Percentiles rank a stretch among this genome's conserved stretches.
These are phyloP conservation scores for Ophiostoma montium DNA, from an alignment of 2,329 filamentous ascomycete genomes.

Conservation along the genomic window DNA sequence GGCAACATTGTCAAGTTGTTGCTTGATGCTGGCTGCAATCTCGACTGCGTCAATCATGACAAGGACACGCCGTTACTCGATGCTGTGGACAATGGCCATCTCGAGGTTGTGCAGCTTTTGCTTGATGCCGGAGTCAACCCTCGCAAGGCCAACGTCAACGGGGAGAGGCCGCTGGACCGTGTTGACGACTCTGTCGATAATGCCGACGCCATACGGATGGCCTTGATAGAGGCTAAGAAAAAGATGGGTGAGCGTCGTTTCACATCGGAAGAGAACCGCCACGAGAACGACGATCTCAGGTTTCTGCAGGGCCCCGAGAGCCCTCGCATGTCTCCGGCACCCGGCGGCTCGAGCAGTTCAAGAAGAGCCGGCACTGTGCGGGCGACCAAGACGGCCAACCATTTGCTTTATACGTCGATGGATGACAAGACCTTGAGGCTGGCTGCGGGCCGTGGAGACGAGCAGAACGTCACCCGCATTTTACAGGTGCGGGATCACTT, in stretches of 20 bases:
- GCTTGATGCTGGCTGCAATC: slow-evolving; percentile 68
- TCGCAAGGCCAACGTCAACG: slow-evolving; percentile 78
- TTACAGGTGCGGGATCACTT: slow-evolving; percentile 45
- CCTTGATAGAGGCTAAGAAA: slow-evolving; percentile 46
- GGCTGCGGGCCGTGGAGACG: slow-evolving; percentile 46
- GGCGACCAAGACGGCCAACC: slow-evolving; percentile 50
- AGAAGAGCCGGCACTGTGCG: slow-evolving; percentile 41
- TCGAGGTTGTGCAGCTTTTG: slow-evolving; percentile 74
- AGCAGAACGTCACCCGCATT: slow-evolving; percentile 46
- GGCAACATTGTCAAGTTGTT: slow-evolving; percentile 78
- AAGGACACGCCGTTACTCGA: slow-evolving; percentile 91
- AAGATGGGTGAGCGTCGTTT: slow-evolving; percentile 38
- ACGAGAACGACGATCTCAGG: slow-evolving; percentile 30
- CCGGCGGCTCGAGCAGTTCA: slow-evolving; percentile 21
- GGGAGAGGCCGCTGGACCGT: slow-evolving; percentile 80
- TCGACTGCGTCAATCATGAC: slow-evolving; percentile 66
- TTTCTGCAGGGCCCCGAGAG: slow-evolving; percentile 44
- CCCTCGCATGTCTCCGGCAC: slow-evolving; percentile 41
- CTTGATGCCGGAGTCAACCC: slow-evolving; percentile 83
- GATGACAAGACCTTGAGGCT: slow-evolving; percentile 46
- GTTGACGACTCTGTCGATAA: slow-evolving; percentile 63
- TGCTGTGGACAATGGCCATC: slow-evolving; percentile 87
- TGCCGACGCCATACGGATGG: slow-evolving; percentile 61
- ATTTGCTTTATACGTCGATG: slow-evolving; percentile 47
- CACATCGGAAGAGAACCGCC: slow-evolving; percentile 44